Base-by-base conservation (phyloP, 2,329 filamentous ascomycete genomes). In the Emericellopsis cladophorae region DNA sequence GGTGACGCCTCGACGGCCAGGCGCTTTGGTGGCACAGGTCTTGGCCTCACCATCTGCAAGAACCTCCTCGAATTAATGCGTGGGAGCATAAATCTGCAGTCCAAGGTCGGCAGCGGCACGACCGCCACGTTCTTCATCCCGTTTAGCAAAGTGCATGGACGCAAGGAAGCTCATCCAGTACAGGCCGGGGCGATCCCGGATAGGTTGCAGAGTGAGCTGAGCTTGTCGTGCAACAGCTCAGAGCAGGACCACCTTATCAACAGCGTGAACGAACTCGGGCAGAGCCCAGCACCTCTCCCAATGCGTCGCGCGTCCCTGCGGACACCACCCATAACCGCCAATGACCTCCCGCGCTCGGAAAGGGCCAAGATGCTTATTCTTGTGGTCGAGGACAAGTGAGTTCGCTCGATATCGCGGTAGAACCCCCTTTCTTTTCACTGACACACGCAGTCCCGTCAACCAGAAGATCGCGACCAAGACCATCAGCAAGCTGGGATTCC, bases 11-110 rank as follows among this genome's bases (percentile, higher is more conserved):
- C 83, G 4, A 89, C 84, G 0, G 83, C 84, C 15, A 68, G 84
- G 40, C 72, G 78, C n/a, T 89, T 87, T 55, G 83, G 83, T 32
- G 84, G 84, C 1, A 89, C 84, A 1, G 84, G 84, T 1, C 62
- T 90, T 0, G 85, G 85, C 0, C 59, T 90, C 45, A 86, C 83
- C 2, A 90, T 90, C 48, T 84, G 78, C 61, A 89, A 89, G 57
- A 87, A 87, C 46, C 66, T 88, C 6, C 70, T 90, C 3, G 81
- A 88, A 44, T 60, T 90, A 22, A 90, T 92, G 85, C 75, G 76
- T 44, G 85, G 85, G 7, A 62, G 72, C n/a, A 89, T 92, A 46
- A 69, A 67, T 1, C 63, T 90, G 1, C 71, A 84, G 40, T 87
- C 83, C 0, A 73, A 67, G 2, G 57, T 81, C 1, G 81, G 79